Percentiles rank a stretch among this genome's conserved stretches.
Conservation (phyloP, 768 basidiomycete genomes). For the Hericium coralloides region DNA sequence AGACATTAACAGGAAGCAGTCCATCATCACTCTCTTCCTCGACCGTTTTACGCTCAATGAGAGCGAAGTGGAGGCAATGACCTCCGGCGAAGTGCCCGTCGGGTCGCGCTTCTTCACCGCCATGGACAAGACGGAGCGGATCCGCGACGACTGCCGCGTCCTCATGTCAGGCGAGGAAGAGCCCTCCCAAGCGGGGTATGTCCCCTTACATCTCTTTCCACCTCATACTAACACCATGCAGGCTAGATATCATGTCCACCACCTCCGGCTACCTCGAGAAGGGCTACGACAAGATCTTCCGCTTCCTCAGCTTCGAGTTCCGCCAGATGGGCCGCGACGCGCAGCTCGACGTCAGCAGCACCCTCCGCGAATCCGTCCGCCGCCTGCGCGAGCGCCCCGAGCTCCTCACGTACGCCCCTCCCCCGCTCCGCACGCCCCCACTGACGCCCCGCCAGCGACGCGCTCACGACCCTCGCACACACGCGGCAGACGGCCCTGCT, state of each 20-base stretch:
- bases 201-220: neutral
- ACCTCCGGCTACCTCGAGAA: constrained; percentile 80
- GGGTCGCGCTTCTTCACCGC: constrained; percentile 70
- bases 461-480: constrained; percentile 65
- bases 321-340: constrained; percentile 66
- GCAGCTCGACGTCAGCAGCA: constrained; percentile 56
- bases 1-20: constrained; percentile 59
- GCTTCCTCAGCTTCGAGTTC: constrained; percentile 83
- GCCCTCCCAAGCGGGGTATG: constrained; percentile 68
- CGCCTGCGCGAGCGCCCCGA: constrained; percentile 74
- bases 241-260: constrained; percentile 81
- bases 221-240: constrained; percentile 21
- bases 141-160: constrained; percentile 77
- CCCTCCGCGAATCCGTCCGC: constrained; percentile 63
- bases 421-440: neutral
- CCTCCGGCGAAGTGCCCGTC: constrained; percentile 71
- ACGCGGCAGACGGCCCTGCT: constrained; percentile 77
- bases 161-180: constrained; percentile 82
- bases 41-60: constrained; percentile 76
- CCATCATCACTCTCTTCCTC: constrained; percentile 74
- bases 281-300: constrained; percentile 82
- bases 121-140: constrained; percentile 79
- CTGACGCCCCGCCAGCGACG: constrained; percentile 47
- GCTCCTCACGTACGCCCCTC: constrained; percentile 52
- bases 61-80: constrained; percentile 63